Percentiles rank a stretch among this genome's conserved stretches.
These are phyloP conservation scores for Rhodotorula graminis DNA, from an alignment of 768 basidiomycete species.

Conservation along the genomic window DNA sequence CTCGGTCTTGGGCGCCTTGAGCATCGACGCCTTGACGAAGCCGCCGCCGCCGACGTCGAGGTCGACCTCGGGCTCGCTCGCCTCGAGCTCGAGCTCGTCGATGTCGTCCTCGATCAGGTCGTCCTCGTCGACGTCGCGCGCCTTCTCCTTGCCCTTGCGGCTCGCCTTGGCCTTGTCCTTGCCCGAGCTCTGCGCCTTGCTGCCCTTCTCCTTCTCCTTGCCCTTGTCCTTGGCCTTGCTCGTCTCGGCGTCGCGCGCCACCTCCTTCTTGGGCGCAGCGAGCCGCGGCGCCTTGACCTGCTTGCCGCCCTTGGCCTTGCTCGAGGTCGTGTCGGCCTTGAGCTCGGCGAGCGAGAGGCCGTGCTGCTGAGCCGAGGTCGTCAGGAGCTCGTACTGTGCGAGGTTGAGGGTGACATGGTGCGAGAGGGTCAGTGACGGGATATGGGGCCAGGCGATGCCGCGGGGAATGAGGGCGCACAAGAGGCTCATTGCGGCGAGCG, in stretches of 20 bases:
- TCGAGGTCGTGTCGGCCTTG: constrained; percentile 17
- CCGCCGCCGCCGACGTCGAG: constrained; percentile 6
- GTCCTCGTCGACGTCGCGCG: neutral
- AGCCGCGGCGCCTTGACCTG: neutral
- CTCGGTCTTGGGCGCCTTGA: neutral
- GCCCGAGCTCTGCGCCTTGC: neutral
- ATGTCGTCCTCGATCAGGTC: neutral
- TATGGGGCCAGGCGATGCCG: too few relatives aligned
- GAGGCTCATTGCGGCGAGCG: constrained; percentile 26
- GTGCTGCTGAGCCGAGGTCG: constrained; percentile 16
- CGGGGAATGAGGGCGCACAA: neutral
- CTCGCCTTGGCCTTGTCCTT: neutral
- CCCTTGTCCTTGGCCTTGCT: neutral
- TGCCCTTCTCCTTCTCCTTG: neutral
- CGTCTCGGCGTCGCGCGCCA: neutral
- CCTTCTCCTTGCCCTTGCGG: constrained; percentile 1
- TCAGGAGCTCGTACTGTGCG: constrained; percentile 29
- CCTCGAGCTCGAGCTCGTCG: neutral
- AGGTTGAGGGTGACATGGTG: too few relatives aligned
- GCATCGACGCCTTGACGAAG: constrained; percentile 14
- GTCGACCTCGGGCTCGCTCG: neutral
- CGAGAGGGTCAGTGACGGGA: neutral
- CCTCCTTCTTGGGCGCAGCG: neutral
- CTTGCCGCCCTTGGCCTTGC: neutral
- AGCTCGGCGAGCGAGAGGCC: constrained; percentile 32